phyloP scores from a whole-genome alignment of 139 green algal species.

The Chlamydomonas incerta region DNA sequence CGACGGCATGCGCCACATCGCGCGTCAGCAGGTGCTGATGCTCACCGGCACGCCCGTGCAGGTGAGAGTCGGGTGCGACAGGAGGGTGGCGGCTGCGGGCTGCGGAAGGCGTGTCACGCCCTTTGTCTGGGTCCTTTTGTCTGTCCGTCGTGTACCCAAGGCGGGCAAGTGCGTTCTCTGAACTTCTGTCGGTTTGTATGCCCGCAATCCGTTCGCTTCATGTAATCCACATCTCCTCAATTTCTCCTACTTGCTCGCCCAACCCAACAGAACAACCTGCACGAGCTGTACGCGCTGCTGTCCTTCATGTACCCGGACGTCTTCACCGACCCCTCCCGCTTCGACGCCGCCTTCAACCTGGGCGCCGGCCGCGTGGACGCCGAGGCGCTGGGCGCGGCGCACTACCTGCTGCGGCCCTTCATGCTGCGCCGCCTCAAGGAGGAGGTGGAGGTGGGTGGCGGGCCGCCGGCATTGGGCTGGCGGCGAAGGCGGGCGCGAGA shows the following conservation, averaged over 20 bases:
- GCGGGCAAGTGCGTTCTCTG: too few species aligned
- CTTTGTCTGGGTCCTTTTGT: too few species aligned
- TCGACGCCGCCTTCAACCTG: slow-evolving; percentile 89
- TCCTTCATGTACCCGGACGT: slow-evolving; percentile 81
- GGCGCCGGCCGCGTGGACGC: slow-evolving; percentile 65
- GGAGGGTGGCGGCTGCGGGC: not conserved
- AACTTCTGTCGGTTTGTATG: too few species aligned
- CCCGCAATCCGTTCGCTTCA: too few species aligned
- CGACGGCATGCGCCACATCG: slow-evolving; percentile 62
- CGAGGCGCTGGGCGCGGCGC: slow-evolving; percentile 61
- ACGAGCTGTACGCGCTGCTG: slow-evolving; percentile 86
- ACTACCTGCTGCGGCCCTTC: slow-evolving; percentile 82
- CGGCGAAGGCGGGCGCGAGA: too few species aligned
- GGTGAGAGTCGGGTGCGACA: not conserved
- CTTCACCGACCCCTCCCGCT: slow-evolving; percentile 74
- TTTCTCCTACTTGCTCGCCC: not conserved
- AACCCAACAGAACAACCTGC: slow-evolving; percentile 77
- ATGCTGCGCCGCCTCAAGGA: slow-evolving; percentile 86
- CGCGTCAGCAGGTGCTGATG: slow-evolving; percentile 53
- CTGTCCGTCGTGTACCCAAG: too few species aligned
- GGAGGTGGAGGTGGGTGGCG: slow-evolving; percentile 55
- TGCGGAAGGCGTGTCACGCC: too few species aligned
- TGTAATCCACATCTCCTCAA: too few species aligned
- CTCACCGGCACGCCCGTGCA: slow-evolving; percentile 22
- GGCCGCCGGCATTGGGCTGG: too few species aligned